A percentile compares a stretch with the other conserved stretches of the same genome.
These are phyloP conservation scores for Globisporangium alternatum DNA, from an alignment of 352 stramenopile species.

Conservation along the genomic window DNA sequence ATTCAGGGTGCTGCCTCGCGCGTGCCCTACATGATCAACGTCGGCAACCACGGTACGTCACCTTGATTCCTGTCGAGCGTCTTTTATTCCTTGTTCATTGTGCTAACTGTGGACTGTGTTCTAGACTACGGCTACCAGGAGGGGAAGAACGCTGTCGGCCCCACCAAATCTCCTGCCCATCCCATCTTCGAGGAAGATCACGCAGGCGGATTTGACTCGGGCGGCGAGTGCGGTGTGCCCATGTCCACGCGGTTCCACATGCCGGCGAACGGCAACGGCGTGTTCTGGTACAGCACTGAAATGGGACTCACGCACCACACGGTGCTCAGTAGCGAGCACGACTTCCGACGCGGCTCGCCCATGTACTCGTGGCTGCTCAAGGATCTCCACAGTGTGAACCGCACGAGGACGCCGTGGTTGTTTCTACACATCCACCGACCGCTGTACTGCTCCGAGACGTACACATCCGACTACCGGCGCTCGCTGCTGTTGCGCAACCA, in stretches of 20 bases:
- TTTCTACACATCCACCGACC: slow-evolving; percentile 60
- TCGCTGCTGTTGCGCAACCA: slow-evolving; percentile 39
- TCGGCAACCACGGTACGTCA: slow-evolving; percentile 40
- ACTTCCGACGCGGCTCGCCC: slow-evolving; percentile 38
- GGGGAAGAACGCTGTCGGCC: slow-evolving; percentile 22
- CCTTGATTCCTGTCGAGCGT: not conserved
- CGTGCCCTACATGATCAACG: slow-evolving; percentile 77
- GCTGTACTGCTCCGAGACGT: slow-evolving; percentile 54
- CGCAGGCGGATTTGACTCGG: slow-evolving; percentile 45
- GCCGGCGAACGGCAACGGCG: slow-evolving; percentile 48
- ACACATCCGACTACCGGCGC: slow-evolving; percentile 33
- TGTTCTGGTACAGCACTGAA: slow-evolving; percentile 67
- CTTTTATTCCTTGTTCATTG: not conserved
- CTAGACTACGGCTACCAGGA: slow-evolving; percentile 48
- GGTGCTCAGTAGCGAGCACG: slow-evolving; percentile 53
- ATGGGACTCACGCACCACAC: slow-evolving; percentile 49
- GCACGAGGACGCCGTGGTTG: slow-evolving; percentile 53
- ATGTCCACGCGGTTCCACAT: slow-evolving; percentile 73
- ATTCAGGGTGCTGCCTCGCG: slow-evolving; percentile 71
- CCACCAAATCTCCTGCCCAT: slow-evolving; percentile 26
- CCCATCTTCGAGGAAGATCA: slow-evolving; percentile 30
- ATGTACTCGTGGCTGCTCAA: slow-evolving; percentile 51
- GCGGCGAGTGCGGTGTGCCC: slow-evolving; percentile 87
- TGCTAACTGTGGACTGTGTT: not conserved
- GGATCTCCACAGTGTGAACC: slow-evolving; percentile 49